These are phyloP conservation scores for Grammothele lineata DNA, from an alignment of 768 basidiomycete species.

Conservation along the genomic window DNA sequence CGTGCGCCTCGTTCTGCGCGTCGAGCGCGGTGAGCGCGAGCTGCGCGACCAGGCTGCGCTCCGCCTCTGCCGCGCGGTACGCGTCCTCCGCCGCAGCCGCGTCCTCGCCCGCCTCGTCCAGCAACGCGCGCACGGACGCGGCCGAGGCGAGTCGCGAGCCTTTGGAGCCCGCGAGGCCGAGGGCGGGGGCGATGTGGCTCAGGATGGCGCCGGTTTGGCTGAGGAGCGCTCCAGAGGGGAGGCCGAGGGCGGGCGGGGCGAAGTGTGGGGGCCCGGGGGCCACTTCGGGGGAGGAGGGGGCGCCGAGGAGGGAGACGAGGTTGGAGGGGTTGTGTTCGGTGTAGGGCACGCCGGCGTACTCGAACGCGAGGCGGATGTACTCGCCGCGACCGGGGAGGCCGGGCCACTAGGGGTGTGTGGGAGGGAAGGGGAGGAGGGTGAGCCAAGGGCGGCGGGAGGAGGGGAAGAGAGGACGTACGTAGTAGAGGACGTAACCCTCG, in stretches of 20 bases:
- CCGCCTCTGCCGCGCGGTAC: conserved; percentile 22
- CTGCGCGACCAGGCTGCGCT: conserved; percentile 32
- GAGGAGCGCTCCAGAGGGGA: conserved; percentile 25
- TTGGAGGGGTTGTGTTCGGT: conserved; percentile 21
- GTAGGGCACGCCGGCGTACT: conserved; percentile 33
- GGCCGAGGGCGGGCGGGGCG: conserved; percentile 38
- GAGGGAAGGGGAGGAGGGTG: neutral
- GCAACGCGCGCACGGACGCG: conserved; percentile 6
- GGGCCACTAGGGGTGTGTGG: conserved; percentile 22
- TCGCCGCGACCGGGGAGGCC: conserved; percentile 36
- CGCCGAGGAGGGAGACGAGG: conserved; percentile 16
- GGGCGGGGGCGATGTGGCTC: conserved; percentile 30
- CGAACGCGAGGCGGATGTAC: conserved; percentile 34
- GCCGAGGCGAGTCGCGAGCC: conserved; percentile 12
- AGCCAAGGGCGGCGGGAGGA: too few relatives aligned
- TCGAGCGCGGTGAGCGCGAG: conserved; percentile 35
- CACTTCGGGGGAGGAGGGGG: conserved; percentile 17
- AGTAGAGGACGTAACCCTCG: conserved; percentile 22
- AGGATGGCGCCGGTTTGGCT: conserved; percentile 37
- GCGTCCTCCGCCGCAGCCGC: neutral
- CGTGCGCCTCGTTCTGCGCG: conserved; percentile 30
- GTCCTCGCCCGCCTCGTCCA: conserved; percentile 25
- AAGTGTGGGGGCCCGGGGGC: conserved; percentile 30
- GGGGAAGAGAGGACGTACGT: conserved; percentile 18
- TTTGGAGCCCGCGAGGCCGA: conserved; percentile 28